Conservation (phyloP, 768 basidiomycete species). For the Russula earlei region DNA sequence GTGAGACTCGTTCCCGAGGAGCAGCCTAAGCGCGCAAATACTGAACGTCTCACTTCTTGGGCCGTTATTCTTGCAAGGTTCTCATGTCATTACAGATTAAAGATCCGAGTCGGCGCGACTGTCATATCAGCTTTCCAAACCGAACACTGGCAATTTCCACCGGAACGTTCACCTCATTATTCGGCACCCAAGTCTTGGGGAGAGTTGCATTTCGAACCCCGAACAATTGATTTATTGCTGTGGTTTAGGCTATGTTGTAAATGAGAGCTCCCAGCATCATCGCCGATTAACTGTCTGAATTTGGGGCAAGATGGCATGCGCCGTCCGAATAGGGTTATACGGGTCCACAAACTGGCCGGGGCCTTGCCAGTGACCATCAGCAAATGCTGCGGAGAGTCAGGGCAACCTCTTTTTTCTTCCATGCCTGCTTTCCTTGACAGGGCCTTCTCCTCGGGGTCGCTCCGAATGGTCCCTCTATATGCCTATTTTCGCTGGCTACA, state of each 20-base stretch:
- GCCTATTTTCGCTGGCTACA: background rate
- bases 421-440: background rate
- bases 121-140: background rate
- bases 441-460: background rate
- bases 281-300: conserved; percentile 1
- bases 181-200: background rate
- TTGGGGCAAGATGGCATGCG: background rate
- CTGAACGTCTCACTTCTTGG: background rate
- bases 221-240: background rate
- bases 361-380: background rate
- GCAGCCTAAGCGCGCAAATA: background rate
- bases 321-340: background rate
- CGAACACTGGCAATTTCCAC: background rate
- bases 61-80: background rate
- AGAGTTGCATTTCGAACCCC: background rate
- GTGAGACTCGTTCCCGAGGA: background rate
- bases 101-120: background rate
- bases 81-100: background rate
- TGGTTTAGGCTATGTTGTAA: background rate
- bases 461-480: background rate
- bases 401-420: background rate
- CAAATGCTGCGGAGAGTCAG: conserved; percentile 1
- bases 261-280: background rate
- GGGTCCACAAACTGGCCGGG: background rate
- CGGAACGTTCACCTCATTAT: too few relatives aligned